phyloP scores from a whole-genome alignment of 2,329 filamentous ascomycete species.

The Celoporthe dispersa region DNA sequence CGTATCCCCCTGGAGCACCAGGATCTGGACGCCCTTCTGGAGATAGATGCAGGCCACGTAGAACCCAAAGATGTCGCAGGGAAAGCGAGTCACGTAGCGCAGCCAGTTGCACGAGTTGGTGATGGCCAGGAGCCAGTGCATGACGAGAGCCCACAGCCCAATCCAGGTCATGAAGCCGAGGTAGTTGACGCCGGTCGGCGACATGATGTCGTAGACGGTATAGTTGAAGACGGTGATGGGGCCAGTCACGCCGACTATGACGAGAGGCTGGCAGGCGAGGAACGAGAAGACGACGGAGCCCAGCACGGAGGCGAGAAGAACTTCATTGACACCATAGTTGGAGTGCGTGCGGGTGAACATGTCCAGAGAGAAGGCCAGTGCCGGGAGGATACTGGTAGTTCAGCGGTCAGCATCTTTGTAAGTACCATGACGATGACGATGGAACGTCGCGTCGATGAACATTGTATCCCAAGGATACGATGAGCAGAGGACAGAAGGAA shows the following conservation, averaged over 20 bases:
- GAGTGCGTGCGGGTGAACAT: slow-evolving; percentile 89
- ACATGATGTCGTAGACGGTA: slow-evolving; percentile 88
- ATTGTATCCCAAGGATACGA: too few species aligned
- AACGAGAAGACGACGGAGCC: slow-evolving; percentile 81
- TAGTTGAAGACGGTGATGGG: slow-evolving; percentile 95
- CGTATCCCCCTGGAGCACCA: slow-evolving; percentile 72
- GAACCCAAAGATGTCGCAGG: slow-evolving; percentile 92
- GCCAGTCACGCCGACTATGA: slow-evolving; percentile 89
- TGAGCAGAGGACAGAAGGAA: neutral
- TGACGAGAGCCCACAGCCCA: slow-evolving; percentile 82
- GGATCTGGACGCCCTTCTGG: slow-evolving; percentile 87
- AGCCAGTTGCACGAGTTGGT: slow-evolving; percentile 88
- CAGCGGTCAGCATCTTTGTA: neutral
- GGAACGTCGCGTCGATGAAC: too few species aligned
- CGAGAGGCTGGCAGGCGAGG: slow-evolving; percentile 80
- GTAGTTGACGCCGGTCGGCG: slow-evolving; percentile 76
- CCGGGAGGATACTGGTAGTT: slow-evolving; percentile 75
- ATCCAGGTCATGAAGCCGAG: slow-evolving; percentile 93
- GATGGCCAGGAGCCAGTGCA: slow-evolving; percentile 83
- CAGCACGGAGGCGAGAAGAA: slow-evolving; percentile 82
- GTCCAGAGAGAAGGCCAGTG: slow-evolving; percentile 86
- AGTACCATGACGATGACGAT: neutral
- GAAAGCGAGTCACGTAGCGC: slow-evolving; percentile 88
- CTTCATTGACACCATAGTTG: slow-evolving; percentile 89
- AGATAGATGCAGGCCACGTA: slow-evolving; percentile 92